Evolutionary conservation across 306 rosid species (phyloP), one percentile per base, ranked within the genome.

Genomic region (Cicer yamashitae): DNA sequence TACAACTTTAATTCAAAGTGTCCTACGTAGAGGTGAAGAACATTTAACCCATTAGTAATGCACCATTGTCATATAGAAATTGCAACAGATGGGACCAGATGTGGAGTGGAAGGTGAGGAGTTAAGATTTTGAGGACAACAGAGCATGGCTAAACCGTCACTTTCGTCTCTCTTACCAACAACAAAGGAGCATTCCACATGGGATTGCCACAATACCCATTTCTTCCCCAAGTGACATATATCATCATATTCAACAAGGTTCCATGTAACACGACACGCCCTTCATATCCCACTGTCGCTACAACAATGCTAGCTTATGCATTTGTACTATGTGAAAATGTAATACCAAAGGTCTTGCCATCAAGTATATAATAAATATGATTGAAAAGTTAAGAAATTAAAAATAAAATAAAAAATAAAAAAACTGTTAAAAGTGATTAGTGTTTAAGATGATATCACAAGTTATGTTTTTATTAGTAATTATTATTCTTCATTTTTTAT

Each of bases 81-180:
- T n/a, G 80, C 50, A 67, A 73, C 81, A 77, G 7, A 74, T 47
- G 84, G 86, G 79, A 44, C 80, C 80, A 3, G 81, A 71, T 76
- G 34, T 34, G 78, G 82, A 69, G 72, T 77, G 89, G 87, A 81
- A 66, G 61, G 88, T 82, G 52, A 87, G 88, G 87, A 78, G 78
- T 38, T 41, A 39, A 65, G 68, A 12, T 67, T 14, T 15, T 6
- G 48, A 77, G 80, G 90, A 91, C 98, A 88, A 67, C 39, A 78
- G 73, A 81, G 88, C 91, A 86, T 87, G 98, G 96, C 83, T n/a
- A 58, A 82, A 82, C 76, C 82, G 83, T 89, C 83, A 68, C 38
- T 37, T 79, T 86, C 66, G 52, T 66, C 84, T 74, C 48, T 73
- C 62, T 64, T 59, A 54, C 59, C 71, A 86, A 88, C 94, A 89